Base-by-base conservation (phyloP, 805 yeast species). In the Maudiozyma saulgeensis region DNA sequence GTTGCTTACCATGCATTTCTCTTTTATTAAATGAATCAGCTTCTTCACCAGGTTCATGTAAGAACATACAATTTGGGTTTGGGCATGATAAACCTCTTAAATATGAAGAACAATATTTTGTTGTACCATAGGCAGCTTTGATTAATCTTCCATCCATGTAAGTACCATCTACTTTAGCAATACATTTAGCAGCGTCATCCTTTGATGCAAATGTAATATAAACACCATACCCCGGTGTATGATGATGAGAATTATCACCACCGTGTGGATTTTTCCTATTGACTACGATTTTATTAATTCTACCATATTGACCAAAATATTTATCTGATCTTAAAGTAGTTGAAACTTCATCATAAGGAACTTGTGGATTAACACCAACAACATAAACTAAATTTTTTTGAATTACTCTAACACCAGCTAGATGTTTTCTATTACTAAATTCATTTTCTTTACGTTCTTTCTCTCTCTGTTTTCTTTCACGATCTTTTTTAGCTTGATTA, bases 21-120 rank as follows among this genome's bases (percentile, higher is more conserved):
- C 64, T 60, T 67, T 96, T 81, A 26, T 96, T 87, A 69, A 87
- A 91, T 11, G 96, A 85, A 61, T 93, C 99, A 1, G 98, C 98
- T 67, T 93, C 99, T 72, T 93, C 99, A 51, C 99, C 99, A 6
- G 99, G 99, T 68, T 93, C 99, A 67, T 93, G 99, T 60, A 93
- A 75, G 62, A 93, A 93, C 99, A 93, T 93, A 76, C 99, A 93
- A 63, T 89, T 88, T 53, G 98, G 98, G 68, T 93, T 93, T 51
- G 96, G 99, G 70, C 99, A 93, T 9, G 93, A 84, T 65, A 87
- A 95, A 37, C 96, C 97, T 57, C 97, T 78, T 55, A 93, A 72
- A 64, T 93, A 93, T 3, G 96, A 84, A n/a, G 96, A 87, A 67
- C 99, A 93, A 71, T 93, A 93, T 68, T 93, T 93, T 12, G 99